Evolutionary conservation across 2,329 filamentous ascomycete species (phyloP), one percentile per base, ranked within the genome.

Genomic region (Hypomyces rosellus): DNA sequence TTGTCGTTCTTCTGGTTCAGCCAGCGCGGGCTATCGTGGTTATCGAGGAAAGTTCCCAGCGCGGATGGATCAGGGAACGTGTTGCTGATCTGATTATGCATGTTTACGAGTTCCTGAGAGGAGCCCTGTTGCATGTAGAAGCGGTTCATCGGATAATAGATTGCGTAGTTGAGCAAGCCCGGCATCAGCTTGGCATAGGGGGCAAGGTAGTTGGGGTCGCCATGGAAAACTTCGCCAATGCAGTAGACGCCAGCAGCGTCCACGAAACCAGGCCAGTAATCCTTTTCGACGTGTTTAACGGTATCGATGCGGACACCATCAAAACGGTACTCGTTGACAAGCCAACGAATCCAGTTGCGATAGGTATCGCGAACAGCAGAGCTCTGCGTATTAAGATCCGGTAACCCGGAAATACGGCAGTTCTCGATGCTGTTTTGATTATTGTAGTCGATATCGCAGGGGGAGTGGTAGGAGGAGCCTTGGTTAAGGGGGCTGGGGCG

Each of bases 241-340:
- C 74, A 69, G 61, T 81, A 84, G 2, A 84, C 76, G 4, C 78
- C 81, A 2, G 79, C 72, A 30, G 25, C 25, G 2, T 73, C 75
- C n/a, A 72, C 66, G 56, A 84, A 85, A 0, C 59, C 63, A 0
- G 76, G 65, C 69, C 80, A 82, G 63, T 83, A 85, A 6, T 69
- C 70, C 53, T 75, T 75, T 54, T 81, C 72, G 14, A 84, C 77
- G 61, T 84, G 79, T 63, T 81, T 82, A 53, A 78, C 78, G 0
- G 77, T 81, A 55, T 84, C 80, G 56, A 83, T 76, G 22, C 80
- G 76, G 9, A 82, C 66, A 2, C 80, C 79, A 59, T 81, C 80
- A 15, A 30, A 30, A 8, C 25, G 25, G 25, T 30, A 30, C 25
- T 30, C 25, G 25, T 30, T 30, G 25, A 30, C 25, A 8, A 30